Base-by-base conservation (phyloP, 108 stramenopile genomes). In the Skeletonema costatum region DNA sequence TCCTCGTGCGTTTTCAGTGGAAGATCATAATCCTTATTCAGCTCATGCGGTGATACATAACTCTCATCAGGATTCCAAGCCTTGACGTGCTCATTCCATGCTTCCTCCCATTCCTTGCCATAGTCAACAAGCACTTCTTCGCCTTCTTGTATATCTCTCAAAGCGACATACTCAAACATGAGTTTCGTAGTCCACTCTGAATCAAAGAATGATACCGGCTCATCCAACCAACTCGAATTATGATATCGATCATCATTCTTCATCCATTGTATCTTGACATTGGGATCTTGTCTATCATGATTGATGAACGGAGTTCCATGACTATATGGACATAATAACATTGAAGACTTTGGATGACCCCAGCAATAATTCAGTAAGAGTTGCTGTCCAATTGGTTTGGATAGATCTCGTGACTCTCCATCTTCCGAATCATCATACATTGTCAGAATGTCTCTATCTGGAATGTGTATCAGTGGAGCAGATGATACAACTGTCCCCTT, bases 291-390 rank as follows among this genome's bases (percentile, higher is more conserved):
- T 13, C 56, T 42, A 46, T 84, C 64, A 65, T 91, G 90, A 76
- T 93, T 93, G 74, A 93, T 93, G 61, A 65, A 89, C 9, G 74
- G 75, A 13, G 89, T 80, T 32, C 85, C 82, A 10, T 76, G 70
- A 5, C 90, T 88, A 53, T 89, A 88, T n/a, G 93, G 93, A 66
- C 90, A 91, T 7, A 93, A 58, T 5, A 89, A 44, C 10, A 89
- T 12, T 5, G 89, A 73, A 32, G 87, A 81, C 31, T 84, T 75
- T 14, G 51, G 29, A 70, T 93, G 89, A 0, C 87, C 87, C 83
- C 89, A 91, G 39, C 93, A 93, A 62, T 93, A 93, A 51, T 93
- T 93, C 63, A 91, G 56, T 19, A 88, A 42, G 1, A 93, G 68
- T 58, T 93, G 93, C 10, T 80, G 35, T 29, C 77, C 72, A 50